A percentile compares a stretch with the other conserved stretches of the same genome.
These are phyloP conservation scores for Phytophthora pini DNA, from an alignment of 352 stramenopile species.

Conservation along the genomic window DNA sequence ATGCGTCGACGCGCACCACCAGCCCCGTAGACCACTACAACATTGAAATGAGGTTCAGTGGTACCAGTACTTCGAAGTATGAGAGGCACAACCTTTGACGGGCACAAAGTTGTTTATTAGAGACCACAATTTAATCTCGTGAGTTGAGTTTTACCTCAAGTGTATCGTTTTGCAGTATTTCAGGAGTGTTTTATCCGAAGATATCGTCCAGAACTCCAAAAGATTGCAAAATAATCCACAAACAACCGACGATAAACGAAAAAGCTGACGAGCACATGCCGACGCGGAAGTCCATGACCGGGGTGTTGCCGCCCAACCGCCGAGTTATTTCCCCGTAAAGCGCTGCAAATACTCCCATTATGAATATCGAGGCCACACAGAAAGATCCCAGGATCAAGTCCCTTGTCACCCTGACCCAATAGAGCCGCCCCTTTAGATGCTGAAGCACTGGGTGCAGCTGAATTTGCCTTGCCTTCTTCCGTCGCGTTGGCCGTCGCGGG, in stretches of 20 bases:
- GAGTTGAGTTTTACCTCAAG: too few relatives aligned
- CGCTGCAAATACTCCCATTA: slow-evolving; percentile 87
- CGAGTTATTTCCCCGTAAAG: slow-evolving; percentile 79
- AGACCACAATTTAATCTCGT: too few relatives aligned
- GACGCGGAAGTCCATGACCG: slow-evolving; percentile 49
- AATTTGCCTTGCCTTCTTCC: slow-evolving; percentile 16
- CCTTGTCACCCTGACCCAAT: slow-evolving; percentile 48
- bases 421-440: slow-evolving; percentile 25
- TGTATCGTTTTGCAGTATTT: too few relatives aligned
- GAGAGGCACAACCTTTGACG: slow-evolving; percentile 49
- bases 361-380: slow-evolving; percentile 83
- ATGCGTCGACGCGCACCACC: slow-evolving; percentile 12
- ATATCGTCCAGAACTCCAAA: slow-evolving; percentile 62
- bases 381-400: slow-evolving; percentile 86
- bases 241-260: slow-evolving; percentile 62
- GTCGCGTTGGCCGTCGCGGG: neutral
- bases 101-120: slow-evolving; percentile 8
- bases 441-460: slow-evolving; percentile 2
- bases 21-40: slow-evolving; percentile 69
- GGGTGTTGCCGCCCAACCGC: slow-evolving; percentile 34
- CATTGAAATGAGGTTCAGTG: slow-evolving; percentile 53
- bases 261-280: slow-evolving; percentile 56
- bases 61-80: too few relatives aligned
- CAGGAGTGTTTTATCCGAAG: slow-evolving; percentile 40
- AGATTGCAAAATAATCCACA: slow-evolving; percentile 75